A percentile compares a stretch with the other conserved stretches of the same genome.
These are phyloP conservation scores for Penicillium capsulatum DNA, from an alignment of 2,329 filamentous ascomycete genomes.

Conservation along the genomic window DNA sequence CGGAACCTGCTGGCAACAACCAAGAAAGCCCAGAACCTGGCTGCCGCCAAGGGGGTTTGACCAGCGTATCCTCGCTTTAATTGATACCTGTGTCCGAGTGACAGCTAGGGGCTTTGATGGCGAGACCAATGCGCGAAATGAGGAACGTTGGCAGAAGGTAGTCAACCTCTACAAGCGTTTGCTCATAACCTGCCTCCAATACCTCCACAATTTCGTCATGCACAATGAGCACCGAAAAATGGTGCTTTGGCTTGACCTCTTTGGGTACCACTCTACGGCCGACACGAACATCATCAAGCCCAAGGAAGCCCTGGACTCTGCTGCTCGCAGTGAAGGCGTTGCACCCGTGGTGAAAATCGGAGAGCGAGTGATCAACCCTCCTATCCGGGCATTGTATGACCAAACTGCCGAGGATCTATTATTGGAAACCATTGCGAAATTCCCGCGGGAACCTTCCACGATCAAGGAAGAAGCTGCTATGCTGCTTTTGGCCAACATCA, in stretches of 20 bases:
- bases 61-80: slow-evolving; percentile 57
- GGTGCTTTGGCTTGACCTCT: slow-evolving; percentile 62
- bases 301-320: slow-evolving; percentile 40
- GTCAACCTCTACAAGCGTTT: slow-evolving; percentile 63
- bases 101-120: slow-evolving; percentile 63
- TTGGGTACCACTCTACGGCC: slow-evolving; percentile 53
- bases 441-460: slow-evolving; percentile 41
- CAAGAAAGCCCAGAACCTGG: slow-evolving; percentile 59
- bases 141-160: slow-evolving; percentile 63
- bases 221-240: slow-evolving; percentile 63
- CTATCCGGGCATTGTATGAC: slow-evolving; percentile 41
- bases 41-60: slow-evolving; percentile 58
- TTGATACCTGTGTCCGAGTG: slow-evolving; percentile 61
- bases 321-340: slow-evolving; percentile 35
- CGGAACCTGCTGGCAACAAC: slow-evolving; percentile 60
- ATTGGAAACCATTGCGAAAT: slow-evolving; percentile 44
- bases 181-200: slow-evolving; percentile 62
- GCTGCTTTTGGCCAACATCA: slow-evolving; percentile 47
- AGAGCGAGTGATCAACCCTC: slow-evolving; percentile 41
- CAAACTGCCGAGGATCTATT: slow-evolving; percentile 43
- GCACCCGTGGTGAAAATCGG: slow-evolving; percentile 43
- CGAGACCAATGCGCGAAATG: slow-evolving; percentile 57
- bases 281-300: slow-evolving; percentile 45
- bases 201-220: slow-evolving; percentile 62
- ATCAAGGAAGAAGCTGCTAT: slow-evolving; percentile 47